Percentiles rank a stretch among this genome's conserved stretches.
These are phyloP conservation scores for Arthroderma sp. DNA, from an alignment of 2,329 filamentous ascomycete species.

Conservation along the genomic window DNA sequence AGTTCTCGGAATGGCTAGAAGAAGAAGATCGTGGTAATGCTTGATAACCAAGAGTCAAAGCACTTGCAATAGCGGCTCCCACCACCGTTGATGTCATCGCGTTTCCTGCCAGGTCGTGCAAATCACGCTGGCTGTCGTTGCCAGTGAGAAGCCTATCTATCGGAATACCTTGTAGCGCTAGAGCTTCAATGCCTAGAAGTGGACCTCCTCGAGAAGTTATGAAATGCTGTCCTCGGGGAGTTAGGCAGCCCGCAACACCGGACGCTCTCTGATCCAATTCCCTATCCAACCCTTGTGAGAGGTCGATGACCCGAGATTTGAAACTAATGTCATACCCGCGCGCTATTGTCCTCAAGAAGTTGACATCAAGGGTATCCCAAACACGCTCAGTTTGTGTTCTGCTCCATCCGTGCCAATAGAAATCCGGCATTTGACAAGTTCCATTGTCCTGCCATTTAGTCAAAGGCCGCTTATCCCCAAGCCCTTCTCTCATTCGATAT, in stretches of 20 bases:
- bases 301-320: constrained; percentile 47
- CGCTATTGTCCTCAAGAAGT: constrained; percentile 40
- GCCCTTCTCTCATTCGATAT: constrained; percentile 38
- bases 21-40: constrained; percentile 19
- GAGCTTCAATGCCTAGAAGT: constrained; percentile 50
- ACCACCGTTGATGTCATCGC: constrained; percentile 68
- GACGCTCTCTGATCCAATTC: constrained; percentile 36
- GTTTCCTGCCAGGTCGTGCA: constrained; percentile 64
- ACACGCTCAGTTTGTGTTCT: constrained; percentile 46
- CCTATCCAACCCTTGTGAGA: constrained; percentile 63
- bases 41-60: constrained; percentile 38
- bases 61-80: constrained; percentile 48
- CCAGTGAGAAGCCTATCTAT: constrained; percentile 51
- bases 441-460: constrained; percentile 50
- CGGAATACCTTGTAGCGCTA: constrained; percentile 58
- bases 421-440: constrained; percentile 43
- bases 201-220: constrained; percentile 49
- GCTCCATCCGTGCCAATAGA: constrained; percentile 43
- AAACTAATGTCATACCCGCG: constrained; percentile 46
- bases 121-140: constrained; percentile 47
- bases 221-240: constrained; percentile 52
- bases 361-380: constrained; percentile 55
- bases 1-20: neutral
- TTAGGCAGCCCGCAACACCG: constrained; percentile 56
- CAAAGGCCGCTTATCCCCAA: constrained; percentile 47